phyloP scores from a whole-genome alignment of 1,284 basidiomycete species.

The Fistulinella cinereoalba region DNA sequence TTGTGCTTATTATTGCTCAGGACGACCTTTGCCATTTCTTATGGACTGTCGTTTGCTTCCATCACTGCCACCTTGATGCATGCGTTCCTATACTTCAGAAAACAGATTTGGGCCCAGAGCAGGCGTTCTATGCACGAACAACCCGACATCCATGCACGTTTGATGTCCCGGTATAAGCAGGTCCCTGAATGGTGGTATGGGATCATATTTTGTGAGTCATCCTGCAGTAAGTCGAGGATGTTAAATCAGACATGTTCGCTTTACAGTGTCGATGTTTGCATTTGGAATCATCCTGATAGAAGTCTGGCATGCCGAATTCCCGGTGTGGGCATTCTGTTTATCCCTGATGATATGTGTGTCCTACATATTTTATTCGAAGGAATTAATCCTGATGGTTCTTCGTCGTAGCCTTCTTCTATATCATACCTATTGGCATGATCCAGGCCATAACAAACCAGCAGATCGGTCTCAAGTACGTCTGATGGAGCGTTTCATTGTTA shows the following conservation, averaged over 20 bases:
- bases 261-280: slow-evolving; percentile 43
- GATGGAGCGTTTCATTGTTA: neutral
- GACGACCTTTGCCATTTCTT: slow-evolving; percentile 63
- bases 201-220: slow-evolving; percentile 39
- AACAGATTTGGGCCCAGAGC: slow-evolving; percentile 55
- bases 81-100: slow-evolving; percentile 65
- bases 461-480: slow-evolving; percentile 41
- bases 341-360: slow-evolving; percentile 33
- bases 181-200: slow-evolving; percentile 75
- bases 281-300: slow-evolving; percentile 58
- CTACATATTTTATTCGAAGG: neutral
- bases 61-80: slow-evolving; percentile 70
- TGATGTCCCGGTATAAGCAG: slow-evolving; percentile 70
- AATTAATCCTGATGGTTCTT: neutral
- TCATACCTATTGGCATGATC: slow-evolving; percentile 52
- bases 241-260: neutral
- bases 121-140: slow-evolving; percentile 58
- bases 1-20: slow-evolving; percentile 3
- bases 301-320: slow-evolving; percentile 57
- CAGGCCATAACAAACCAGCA: slow-evolving; percentile 43
- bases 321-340: slow-evolving; percentile 51
- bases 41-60: slow-evolving; percentile 67
- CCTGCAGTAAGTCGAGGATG: neutral
- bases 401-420: slow-evolving; percentile 42
- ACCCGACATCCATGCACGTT: slow-evolving; percentile 71